Percentiles rank a stretch among this genome's conserved stretches.
phyloP scores from a whole-genome alignment of 2,329 filamentous ascomycete genomes.

The Fusarium sambucinum region DNA sequence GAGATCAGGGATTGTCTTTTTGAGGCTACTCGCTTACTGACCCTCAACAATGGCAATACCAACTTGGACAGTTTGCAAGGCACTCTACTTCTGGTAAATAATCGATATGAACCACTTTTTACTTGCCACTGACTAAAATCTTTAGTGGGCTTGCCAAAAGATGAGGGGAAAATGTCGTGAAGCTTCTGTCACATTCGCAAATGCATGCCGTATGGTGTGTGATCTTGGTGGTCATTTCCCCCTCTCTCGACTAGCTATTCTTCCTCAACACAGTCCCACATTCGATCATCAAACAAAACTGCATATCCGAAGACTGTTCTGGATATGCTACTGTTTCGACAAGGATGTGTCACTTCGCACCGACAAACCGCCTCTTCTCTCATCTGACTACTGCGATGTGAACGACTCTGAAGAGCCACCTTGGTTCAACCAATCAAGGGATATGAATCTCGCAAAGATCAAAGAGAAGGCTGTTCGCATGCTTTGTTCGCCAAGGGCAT shows the following conservation, averaged over 20 bases:
- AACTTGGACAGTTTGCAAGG: slow-evolving; percentile 26
- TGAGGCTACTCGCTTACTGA: slow-evolving; percentile 15
- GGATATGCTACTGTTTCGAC: slow-evolving; percentile 31
- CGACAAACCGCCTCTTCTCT: slow-evolving; percentile 15
- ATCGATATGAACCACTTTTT: too few species aligned
- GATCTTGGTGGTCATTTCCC: slow-evolving; percentile 30
- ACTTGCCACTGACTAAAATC: background rate
- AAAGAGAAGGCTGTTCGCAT: slow-evolving; percentile 33
- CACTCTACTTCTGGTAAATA: slow-evolving; percentile 28
- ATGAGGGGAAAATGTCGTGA: slow-evolving; percentile 23
- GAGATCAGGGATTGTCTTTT: slow-evolving; percentile 13
- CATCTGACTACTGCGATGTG: slow-evolving; percentile 27
- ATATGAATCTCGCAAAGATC: slow-evolving; percentile 31
- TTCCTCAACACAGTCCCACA: slow-evolving; percentile 29
- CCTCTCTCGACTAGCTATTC: slow-evolving; percentile 11
- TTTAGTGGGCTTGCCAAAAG: slow-evolving; percentile 24
- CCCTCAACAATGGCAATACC: slow-evolving; percentile 15
- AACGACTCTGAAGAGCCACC: slow-evolving; percentile 22
- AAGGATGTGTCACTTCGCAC: slow-evolving; percentile 21
- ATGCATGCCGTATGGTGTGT: slow-evolving; percentile 34
- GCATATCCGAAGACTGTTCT: slow-evolving; percentile 19
- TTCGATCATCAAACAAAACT: slow-evolving; percentile 11
- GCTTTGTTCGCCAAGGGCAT: slow-evolving; percentile 24
- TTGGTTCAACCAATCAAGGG: slow-evolving; percentile 17
- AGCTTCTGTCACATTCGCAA: slow-evolving; percentile 22